Evolutionary conservation across 257 asterid species (phyloP), one percentile per base, ranked within the genome.

Genomic region (Nicotiana paniculata): DNA sequence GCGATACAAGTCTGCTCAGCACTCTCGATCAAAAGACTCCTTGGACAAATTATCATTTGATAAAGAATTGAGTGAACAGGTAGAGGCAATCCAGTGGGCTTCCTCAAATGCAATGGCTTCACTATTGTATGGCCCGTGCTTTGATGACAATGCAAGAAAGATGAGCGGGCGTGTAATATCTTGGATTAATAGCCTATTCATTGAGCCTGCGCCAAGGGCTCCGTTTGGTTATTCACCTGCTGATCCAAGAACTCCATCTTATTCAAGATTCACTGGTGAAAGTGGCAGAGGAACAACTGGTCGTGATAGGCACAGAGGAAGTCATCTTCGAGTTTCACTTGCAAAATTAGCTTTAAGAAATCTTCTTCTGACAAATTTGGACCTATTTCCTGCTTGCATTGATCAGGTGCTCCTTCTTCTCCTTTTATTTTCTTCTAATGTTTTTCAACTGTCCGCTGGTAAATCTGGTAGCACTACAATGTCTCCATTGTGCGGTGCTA

Each of bases 31-130:
- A 53, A 96, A 96, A 83, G 98, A 96, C 88, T 96, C 99, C 16
- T 86, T 92, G 6, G 99, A 96, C 85, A 94, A 93, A 86, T 90
- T 96, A 81, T 92, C 99, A 81, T 96, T 96, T 85, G 99, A 96
- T 87, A 94, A 91, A 86, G 99, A 96, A 85, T 81, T 96, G 89
- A 82, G 91, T 70, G 99, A 96, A 88, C 99, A 96, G 91, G 97
- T 96, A 33, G 99, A 96, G 88, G 98, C 98, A 83, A 94, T 96
- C 86, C 99, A 96, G 83, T 94, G 98, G 98, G 97, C 98, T 72
- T 93, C 98, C 83, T 93, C 95, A 97, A 93, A 94, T 83, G 98
- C 99, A n/a, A 93, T 96, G 99, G 98, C 99, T 75, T 94, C 99
- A 39, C 91, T 96, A 66, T 85, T 96, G 72, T 96, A 96, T 65